phyloP scores from a whole-genome alignment of 2,329 filamentous ascomycete genomes.

The Aschersonia sp. region DNA sequence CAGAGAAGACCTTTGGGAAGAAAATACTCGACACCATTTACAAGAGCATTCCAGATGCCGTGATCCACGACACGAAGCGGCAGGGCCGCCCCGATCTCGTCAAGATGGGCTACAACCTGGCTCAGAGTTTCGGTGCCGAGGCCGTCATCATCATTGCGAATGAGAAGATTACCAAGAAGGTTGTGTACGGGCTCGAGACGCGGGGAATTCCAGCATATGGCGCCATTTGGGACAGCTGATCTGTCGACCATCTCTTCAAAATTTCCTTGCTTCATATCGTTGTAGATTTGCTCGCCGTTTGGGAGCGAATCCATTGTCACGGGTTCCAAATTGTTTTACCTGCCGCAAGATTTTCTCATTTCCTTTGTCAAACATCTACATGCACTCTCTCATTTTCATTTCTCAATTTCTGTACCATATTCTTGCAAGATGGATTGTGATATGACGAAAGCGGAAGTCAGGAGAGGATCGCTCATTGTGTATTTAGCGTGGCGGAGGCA shows the following conservation, averaged over 20 bases:
- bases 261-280: too few species aligned
- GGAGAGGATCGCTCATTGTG: too few species aligned
- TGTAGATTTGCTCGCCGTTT: too few species aligned
- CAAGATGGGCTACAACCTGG: slow-evolving; percentile 34
- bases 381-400: background rate
- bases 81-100: slow-evolving; percentile 45
- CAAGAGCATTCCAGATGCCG: slow-evolving; percentile 41
- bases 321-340: too few species aligned
- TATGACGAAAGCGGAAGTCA: too few species aligned
- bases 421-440: too few species aligned
- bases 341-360: too few species aligned
- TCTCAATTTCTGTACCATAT: background rate
- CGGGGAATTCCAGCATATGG: slow-evolving; percentile 54
- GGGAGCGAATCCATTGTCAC: too few species aligned
- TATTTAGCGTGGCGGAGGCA: too few species aligned
- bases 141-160: slow-evolving; percentile 64
- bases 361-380: too few species aligned
- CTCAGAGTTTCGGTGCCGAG: slow-evolving; percentile 42
- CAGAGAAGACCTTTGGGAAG: slow-evolving; percentile 46
- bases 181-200: slow-evolving; percentile 54
- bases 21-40: slow-evolving; percentile 40
- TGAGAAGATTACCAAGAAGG: slow-evolving; percentile 47
- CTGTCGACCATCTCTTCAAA: background rate
- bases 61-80: slow-evolving; percentile 51
- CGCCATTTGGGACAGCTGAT: slow-evolving; percentile 52